A percentile compares a stretch with the other conserved stretches of the same genome.
phyloP scores from a whole-genome alignment of 2,329 filamentous ascomycete genomes.

The Phoma sp. region DNA sequence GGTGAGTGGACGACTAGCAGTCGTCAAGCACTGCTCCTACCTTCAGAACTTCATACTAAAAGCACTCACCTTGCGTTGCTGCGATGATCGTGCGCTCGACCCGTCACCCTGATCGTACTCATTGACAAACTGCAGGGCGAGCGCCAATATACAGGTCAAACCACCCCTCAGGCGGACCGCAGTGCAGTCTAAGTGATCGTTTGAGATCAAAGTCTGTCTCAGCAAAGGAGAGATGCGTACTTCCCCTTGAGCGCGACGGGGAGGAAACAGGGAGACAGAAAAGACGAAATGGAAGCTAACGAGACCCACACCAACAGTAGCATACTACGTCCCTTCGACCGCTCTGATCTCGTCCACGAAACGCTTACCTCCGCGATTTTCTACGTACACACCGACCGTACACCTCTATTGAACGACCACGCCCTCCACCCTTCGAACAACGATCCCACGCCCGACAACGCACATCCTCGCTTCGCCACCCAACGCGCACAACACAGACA shows the following conservation, averaged over 20 bases:
- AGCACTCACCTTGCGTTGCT: background rate
- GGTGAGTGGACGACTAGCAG: background rate
- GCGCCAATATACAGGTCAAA: background rate
- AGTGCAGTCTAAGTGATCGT: no score
- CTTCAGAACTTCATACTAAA: background rate
- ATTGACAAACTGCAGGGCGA: background rate
- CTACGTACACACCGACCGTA: background rate
- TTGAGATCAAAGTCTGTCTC: no score
- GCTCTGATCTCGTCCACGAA: background rate
- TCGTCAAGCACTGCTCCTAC: background rate
- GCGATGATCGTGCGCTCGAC: background rate
- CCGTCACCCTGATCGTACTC: background rate
- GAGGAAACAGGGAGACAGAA: background rate
- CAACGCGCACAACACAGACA: constrained; percentile 4
- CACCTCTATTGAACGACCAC: background rate
- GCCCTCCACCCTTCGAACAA: background rate
- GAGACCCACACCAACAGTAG: background rate
- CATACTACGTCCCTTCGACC: background rate
- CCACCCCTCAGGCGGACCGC: no score
- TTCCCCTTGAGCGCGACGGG: background rate
- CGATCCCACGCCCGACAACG: background rate
- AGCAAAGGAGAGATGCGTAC: background rate
- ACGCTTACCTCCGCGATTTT: background rate
- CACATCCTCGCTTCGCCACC: constrained; percentile 19
- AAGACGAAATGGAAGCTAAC: background rate